Percentiles rank a stretch among this genome's conserved stretches.
These are phyloP conservation scores for Beta vulgaris DNA, from an alignment of 148 eudicot species.

Conservation along the genomic window DNA sequence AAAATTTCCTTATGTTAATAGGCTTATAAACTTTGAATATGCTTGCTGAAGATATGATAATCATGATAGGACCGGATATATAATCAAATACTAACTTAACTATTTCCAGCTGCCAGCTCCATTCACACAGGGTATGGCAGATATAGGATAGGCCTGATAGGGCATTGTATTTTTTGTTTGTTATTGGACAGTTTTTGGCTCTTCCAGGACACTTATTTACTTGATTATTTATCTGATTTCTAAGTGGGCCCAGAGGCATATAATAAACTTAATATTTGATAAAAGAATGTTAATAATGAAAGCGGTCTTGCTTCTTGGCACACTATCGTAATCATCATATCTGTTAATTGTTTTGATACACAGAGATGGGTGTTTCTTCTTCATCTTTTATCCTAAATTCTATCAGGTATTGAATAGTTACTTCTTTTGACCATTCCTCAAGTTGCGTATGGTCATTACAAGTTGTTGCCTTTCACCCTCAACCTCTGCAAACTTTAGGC, in stretches of 20 bases:
- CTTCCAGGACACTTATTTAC: background rate
- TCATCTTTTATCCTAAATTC: background rate
- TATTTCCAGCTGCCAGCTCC: background rate
- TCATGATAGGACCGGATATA: background rate
- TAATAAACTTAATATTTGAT: background rate
- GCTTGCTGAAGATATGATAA: background rate
- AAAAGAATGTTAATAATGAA: background rate
- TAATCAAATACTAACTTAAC: background rate
- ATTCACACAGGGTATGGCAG: background rate
- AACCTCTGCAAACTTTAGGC: conserved; percentile 95
- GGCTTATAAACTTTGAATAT: background rate
- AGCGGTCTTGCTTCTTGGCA: conserved; percentile 10
- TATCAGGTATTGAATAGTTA: conserved; percentile 16
- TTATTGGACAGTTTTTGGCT: background rate
- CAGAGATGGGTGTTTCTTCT: background rate
- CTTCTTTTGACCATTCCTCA: conserved; percentile 60
- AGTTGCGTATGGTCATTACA: conserved; percentile 62
- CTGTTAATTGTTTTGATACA: background rate
- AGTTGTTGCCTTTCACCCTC: conserved; percentile 83
- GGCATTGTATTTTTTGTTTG: too few relatives aligned
- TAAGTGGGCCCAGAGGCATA: background rate
- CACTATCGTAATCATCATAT: background rate
- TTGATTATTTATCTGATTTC: too few relatives aligned
- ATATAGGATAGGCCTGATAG: too few relatives aligned
- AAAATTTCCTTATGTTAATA: too few relatives aligned